These are phyloP conservation scores for Phytopythium delawarense DNA, from an alignment of 352 stramenopile species.

Conservation along the genomic window DNA sequence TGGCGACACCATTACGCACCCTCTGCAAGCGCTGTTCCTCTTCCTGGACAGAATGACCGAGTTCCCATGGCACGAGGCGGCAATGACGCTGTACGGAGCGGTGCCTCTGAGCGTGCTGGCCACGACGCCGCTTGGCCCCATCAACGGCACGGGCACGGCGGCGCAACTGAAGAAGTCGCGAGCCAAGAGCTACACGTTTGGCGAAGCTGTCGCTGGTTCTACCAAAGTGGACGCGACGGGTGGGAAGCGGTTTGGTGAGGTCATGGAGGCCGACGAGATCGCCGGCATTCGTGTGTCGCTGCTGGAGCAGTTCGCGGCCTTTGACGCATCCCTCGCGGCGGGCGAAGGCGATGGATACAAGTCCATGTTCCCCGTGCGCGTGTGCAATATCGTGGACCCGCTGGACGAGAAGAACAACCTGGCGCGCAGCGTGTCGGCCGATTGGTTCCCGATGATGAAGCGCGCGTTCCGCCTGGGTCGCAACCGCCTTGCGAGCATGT, in stretches of 20 bases:
- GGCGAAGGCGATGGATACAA: constrained; percentile 10
- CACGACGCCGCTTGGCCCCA: constrained; percentile 29
- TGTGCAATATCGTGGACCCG: constrained; percentile 88
- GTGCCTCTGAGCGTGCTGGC: constrained; percentile 55
- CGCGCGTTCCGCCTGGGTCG: constrained; percentile 57
- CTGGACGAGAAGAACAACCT: constrained; percentile 87
- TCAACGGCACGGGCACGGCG: constrained; percentile 5
- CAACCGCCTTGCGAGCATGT: constrained; percentile 42
- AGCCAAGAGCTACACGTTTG: constrained; percentile 8
- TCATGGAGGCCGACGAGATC: constrained; percentile 41
- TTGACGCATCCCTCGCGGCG: constrained; percentile 32
- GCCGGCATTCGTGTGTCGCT: constrained; percentile 42
- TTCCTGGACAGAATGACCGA: constrained; percentile 83
- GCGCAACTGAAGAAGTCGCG: constrained; percentile 11
- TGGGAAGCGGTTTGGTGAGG: constrained; percentile 8
- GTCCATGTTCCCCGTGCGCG: constrained; percentile 64
- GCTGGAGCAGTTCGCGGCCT: constrained; percentile 51
- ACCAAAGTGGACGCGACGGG: constrained; percentile 14
- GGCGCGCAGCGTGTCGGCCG: constrained; percentile 67
- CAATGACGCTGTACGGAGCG: constrained; percentile 72
- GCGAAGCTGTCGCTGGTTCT: constrained; percentile 3
- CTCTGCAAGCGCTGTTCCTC: constrained; percentile 77
- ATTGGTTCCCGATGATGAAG: constrained; percentile 70
- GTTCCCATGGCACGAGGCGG: constrained; percentile 84
- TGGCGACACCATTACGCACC: constrained; percentile 60